phyloP scores from a whole-genome alignment of 139 green algal species.

The Micractinium conductrix region DNA sequence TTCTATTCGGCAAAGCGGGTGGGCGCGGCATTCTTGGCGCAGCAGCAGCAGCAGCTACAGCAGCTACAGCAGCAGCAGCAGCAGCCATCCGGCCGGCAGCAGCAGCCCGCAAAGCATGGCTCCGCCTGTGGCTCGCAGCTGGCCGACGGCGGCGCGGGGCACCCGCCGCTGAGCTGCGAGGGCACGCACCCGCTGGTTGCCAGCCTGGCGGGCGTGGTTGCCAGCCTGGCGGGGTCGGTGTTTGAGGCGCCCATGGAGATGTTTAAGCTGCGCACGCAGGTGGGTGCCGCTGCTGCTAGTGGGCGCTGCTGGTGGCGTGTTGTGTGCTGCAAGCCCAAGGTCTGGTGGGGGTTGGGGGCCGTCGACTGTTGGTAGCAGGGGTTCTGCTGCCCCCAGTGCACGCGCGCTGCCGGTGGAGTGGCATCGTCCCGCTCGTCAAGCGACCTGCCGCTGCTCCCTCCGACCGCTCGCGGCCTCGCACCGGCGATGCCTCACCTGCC shows the following conservation, averaged over 20 bases:
- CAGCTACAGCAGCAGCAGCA: not conserved
- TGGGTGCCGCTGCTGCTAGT: not conserved
- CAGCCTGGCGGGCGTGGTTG: conserved; percentile 28
- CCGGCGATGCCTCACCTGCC: too few relatives aligned
- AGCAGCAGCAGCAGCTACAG: too few relatives aligned
- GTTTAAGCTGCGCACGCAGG: conserved; percentile 64
- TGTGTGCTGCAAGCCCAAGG: not conserved
- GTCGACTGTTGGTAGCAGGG: too few relatives aligned
- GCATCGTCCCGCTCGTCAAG: too few relatives aligned
- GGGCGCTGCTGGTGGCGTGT: not conserved
- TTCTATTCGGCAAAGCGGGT: conserved; percentile 49
- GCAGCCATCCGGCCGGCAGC: not conserved
- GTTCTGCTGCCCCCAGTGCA: too few relatives aligned
- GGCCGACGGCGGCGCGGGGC: not conserved
- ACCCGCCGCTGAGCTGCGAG: not conserved
- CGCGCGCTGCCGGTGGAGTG: too few relatives aligned
- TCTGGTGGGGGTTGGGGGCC: too few relatives aligned
- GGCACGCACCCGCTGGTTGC: conserved; percentile 39
- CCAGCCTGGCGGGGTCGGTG: conserved; percentile 32
- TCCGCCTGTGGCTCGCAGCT: not conserved
- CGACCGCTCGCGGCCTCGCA: too few relatives aligned
- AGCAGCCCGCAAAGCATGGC: not conserved
- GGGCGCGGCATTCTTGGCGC: conserved; percentile 2
- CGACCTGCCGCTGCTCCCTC: too few relatives aligned
- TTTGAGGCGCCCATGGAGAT: conserved; percentile 71